Conservation (phyloP, 441 rosid genomes). For the Gossypium davidsonii region DNA sequence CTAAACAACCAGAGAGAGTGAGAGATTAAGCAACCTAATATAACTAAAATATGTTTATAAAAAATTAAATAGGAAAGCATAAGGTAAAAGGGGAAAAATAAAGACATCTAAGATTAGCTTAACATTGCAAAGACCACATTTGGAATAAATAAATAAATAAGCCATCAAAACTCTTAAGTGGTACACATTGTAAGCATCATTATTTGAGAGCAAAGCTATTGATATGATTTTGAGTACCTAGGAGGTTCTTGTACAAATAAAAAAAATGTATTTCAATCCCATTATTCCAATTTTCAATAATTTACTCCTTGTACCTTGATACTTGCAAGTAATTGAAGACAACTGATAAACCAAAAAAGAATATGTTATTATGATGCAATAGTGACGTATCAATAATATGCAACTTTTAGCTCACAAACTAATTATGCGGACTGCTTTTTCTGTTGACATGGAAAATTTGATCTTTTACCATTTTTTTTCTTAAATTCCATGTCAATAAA, state of each 20-base stretch:
- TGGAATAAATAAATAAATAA: background rate
- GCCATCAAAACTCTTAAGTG: background rate
- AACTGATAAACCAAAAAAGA: background rate
- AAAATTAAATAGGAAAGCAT: background rate
- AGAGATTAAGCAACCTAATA: background rate
- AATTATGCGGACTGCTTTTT: background rate
- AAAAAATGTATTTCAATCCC: background rate
- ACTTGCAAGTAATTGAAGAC: background rate
- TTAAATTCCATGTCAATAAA: background rate
- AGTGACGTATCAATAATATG: background rate
- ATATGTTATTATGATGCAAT: background rate
- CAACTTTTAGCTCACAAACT: background rate
- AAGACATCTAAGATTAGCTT: background rate
- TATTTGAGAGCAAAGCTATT: slow-evolving; percentile 3
- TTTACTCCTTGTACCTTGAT: background rate
- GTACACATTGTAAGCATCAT: background rate
- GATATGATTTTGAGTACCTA: background rate
- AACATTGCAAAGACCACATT: background rate
- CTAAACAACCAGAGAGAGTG: slow-evolving; percentile 31
- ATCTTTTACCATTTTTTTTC: background rate
- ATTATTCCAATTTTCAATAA: background rate
- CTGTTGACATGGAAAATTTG: background rate
- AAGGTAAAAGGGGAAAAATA: background rate
- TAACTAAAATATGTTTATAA: background rate
- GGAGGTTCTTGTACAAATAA: background rate